A percentile compares a stretch with the other conserved stretches of the same genome.
Evolutionary conservation across 176 grass and related monocot species (phyloP).

Genomic region (Melocanna baccifera): DNA sequence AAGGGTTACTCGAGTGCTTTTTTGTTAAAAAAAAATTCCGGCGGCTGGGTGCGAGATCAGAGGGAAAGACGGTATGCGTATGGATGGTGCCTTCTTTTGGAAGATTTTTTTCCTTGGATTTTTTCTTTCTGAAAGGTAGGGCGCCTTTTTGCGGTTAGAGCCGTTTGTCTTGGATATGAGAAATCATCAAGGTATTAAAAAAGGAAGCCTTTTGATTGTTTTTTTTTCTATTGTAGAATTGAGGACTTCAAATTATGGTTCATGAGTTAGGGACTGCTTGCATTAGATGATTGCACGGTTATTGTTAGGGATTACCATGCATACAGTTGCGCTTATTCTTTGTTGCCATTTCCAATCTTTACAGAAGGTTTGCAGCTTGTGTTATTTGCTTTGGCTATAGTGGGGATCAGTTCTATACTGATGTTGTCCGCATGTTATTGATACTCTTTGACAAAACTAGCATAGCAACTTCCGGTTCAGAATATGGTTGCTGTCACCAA

Average conservation of each 20-base stretch:
- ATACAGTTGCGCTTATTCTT: neutral
- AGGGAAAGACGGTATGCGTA: neutral
- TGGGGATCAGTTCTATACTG: constrained; percentile 27
- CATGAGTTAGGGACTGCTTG: neutral
- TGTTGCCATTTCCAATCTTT: neutral
- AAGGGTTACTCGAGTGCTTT: neutral
- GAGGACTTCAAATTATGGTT: neutral
- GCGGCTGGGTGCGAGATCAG: constrained; percentile 4
- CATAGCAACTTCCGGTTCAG: neutral
- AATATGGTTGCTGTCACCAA: neutral
- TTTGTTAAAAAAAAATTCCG: neutral
- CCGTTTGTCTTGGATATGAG: constrained; percentile 4
- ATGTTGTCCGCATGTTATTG: neutral
- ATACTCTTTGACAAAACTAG: neutral
- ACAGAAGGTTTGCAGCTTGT: neutral
- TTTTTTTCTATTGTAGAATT: neutral
- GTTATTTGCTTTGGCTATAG: neutral
- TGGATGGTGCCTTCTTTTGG: neutral
- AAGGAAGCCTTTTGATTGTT: neutral
- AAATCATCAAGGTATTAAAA: constrained; percentile 22
- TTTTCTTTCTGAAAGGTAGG: constrained; percentile 28
- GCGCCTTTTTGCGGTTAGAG: constrained; percentile 25
- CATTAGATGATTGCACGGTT: neutral
- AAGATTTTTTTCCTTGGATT: constrained; percentile 24
- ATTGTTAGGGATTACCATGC: neutral